Conservation (phyloP, 176 grass and related monocot genomes). For the Avena insularis region DNA sequence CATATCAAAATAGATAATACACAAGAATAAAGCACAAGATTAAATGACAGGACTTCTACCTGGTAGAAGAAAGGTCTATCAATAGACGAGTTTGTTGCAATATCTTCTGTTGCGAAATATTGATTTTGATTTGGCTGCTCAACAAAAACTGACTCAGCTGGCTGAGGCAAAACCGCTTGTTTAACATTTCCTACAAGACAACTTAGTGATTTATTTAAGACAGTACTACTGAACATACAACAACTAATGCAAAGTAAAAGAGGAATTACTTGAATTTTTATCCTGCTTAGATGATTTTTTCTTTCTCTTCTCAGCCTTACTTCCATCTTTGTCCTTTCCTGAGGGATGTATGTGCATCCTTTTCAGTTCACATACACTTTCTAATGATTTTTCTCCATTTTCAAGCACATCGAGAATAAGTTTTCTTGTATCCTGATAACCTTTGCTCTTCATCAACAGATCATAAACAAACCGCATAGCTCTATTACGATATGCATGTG, state of each 20-base stretch:
- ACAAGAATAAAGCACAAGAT: conserved; percentile 45
- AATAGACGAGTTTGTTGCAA: conserved; percentile 53
- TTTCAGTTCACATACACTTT: conserved; percentile 71
- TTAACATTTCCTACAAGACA: conserved; percentile 53
- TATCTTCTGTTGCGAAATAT: conserved; percentile 65
- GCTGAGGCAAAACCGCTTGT: conserved; percentile 50
- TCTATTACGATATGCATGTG: conserved; percentile 57
- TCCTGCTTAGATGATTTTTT: conserved; percentile 74
- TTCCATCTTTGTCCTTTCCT: conserved; percentile 68
- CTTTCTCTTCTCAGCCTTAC: conserved; percentile 75
- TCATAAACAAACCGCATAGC: conserved; percentile 76
- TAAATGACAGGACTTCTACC: conserved; percentile 44
- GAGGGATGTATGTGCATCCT: conserved; percentile 63
- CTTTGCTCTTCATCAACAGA: conserved; percentile 68
- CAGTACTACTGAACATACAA: conserved; percentile 27
- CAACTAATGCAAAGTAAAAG: conserved; percentile 42
- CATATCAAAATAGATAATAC: conserved; percentile 30
- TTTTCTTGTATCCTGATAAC: conserved; percentile 67
- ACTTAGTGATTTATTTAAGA: conserved; percentile 19
- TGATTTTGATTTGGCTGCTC: conserved; percentile 61
- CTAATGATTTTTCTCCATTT: conserved; percentile 66
- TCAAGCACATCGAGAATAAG: conserved; percentile 67
- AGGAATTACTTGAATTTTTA: conserved; percentile 63
- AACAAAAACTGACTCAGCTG: conserved; percentile 53
- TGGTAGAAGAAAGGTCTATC: conserved; percentile 76